Conservation (phyloP, 768 basidiomycete species). For the Leucosporidium scottii region DNA sequence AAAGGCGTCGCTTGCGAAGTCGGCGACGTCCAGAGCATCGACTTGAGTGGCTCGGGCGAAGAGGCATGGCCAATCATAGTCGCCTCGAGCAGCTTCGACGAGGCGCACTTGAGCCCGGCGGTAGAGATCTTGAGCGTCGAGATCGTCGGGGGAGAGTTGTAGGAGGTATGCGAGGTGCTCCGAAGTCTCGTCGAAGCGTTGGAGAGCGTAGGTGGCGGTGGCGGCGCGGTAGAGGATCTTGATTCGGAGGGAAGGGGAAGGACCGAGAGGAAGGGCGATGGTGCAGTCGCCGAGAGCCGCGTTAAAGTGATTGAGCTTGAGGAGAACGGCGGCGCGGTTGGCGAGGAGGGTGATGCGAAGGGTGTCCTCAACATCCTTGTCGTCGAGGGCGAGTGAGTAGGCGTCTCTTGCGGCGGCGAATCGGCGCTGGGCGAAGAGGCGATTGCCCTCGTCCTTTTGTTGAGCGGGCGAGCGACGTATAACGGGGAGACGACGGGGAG, state of each 20-base stretch:
- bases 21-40: slow-evolving; percentile 50
- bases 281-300: slow-evolving; percentile 12
- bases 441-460: slow-evolving; percentile 9
- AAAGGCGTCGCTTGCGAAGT: slow-evolving; percentile 45
- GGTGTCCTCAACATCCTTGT: neutral
- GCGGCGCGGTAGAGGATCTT: slow-evolving; percentile 8
- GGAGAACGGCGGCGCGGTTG: slow-evolving; percentile 13
- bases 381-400: slow-evolving; percentile 8
- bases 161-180: slow-evolving; percentile 19
- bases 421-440: neutral
- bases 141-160: slow-evolving; percentile 5
- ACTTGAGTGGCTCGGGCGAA: slow-evolving; percentile 14
- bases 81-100: slow-evolving; percentile 5
- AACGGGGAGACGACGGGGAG: neutral
- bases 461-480: neutral
- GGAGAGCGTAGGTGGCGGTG: slow-evolving; percentile 11
- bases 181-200: slow-evolving; percentile 16
- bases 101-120: slow-evolving; percentile 45
- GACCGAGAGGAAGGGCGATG: neutral
- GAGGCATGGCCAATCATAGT: neutral
- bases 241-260: neutral
- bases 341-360: neutral
- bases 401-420: slow-evolving; percentile 14
- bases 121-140: slow-evolving; percentile 39
- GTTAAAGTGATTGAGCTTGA: slow-evolving; percentile 22